phyloP scores from a whole-genome alignment of 345 rosid genomes.

The Heritiera littoralis region DNA sequence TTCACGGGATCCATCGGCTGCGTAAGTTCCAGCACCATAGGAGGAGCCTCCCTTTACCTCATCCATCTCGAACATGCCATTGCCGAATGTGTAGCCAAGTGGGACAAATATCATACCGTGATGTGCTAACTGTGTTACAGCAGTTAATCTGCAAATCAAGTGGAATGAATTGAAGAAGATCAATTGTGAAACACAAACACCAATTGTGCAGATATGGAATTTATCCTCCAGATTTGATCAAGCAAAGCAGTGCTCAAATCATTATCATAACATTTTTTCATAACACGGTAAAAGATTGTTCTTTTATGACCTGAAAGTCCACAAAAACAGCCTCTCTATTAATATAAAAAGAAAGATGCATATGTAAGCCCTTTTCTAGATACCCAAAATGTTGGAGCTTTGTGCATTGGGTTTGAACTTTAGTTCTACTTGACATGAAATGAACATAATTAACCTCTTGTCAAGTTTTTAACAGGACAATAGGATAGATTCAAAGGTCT shows the following conservation, averaged over 20 bases:
- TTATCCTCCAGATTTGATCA: not conserved
- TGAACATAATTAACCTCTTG: not conserved
- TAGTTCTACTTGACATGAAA: not conserved
- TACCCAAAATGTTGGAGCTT: too few relatives aligned
- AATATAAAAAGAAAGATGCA: too few relatives aligned
- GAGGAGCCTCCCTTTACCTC: conserved; percentile 92
- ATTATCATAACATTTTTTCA: not conserved
- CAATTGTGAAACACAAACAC: not conserved
- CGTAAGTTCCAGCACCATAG: conserved; percentile 92
- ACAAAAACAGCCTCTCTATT: not conserved
- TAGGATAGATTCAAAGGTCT: too few relatives aligned
- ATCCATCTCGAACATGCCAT: conserved; percentile 83
- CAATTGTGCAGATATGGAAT: not conserved
- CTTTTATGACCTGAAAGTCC: too few relatives aligned
- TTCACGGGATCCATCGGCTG: conserved; percentile 78
- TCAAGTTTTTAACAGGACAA: too few relatives aligned
- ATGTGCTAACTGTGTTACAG: conserved; percentile 80
- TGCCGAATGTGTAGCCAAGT: conserved; percentile 82
- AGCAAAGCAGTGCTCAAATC: not conserved
- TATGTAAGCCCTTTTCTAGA: too few relatives aligned
- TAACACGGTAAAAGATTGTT: too few relatives aligned
- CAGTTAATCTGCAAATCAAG: conserved; percentile 60
- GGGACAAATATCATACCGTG: conserved; percentile 95
- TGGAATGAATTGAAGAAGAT: not conserved
- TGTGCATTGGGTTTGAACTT: too few relatives aligned